Evolutionary conservation across 352 stramenopile species (phyloP).

Genomic region (Halophytophthora batemanensis): DNA sequence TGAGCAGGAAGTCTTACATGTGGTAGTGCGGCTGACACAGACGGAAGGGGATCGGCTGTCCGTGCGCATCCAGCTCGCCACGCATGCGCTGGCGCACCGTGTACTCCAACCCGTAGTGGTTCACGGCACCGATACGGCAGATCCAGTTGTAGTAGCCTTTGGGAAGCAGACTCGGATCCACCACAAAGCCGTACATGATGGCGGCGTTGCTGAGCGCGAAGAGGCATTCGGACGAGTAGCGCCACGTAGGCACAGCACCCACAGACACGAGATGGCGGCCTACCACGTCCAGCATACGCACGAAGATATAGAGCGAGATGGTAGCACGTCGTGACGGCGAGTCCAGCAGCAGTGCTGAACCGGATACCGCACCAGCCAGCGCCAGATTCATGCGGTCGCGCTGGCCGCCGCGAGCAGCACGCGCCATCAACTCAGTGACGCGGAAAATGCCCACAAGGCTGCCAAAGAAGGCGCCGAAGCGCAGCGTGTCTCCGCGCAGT

Average conservation of each 20-base stretch:
- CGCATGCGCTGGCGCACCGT: conserved; percentile 56
- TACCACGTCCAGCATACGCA: conserved; percentile 82
- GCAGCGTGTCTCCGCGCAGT: conserved; percentile 61
- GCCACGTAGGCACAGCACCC: conserved; percentile 45
- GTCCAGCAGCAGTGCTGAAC: conserved; percentile 70
- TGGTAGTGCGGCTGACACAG: conserved; percentile 85
- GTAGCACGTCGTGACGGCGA: conserved; percentile 56
- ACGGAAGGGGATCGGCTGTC: conserved; percentile 50
- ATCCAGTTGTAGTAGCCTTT: conserved; percentile 88
- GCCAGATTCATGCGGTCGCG: conserved; percentile 59
- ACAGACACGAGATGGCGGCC: conserved; percentile 62
- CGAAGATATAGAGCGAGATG: conserved; percentile 85
- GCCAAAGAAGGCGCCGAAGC: conserved; percentile 77
- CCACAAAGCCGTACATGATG: conserved; percentile 82
- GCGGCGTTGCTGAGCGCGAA: conserved; percentile 74
- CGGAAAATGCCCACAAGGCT: conserved; percentile 73
- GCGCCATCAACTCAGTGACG: conserved; percentile 51
- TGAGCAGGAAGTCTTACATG: conserved; percentile 41
- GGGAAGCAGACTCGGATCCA: conserved; percentile 61
- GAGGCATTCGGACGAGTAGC: conserved; percentile 68
- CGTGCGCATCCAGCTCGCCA: conserved; percentile 38
- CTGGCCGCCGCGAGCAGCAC: conserved; percentile 38
- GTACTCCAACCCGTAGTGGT: conserved; percentile 70
- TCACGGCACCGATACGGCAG: conserved; percentile 65
- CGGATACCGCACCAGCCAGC: conserved; percentile 63